Percentiles rank a stretch among this genome's conserved stretches.
Conservation (phyloP, 306 rosid genomes). For the Glycine latifolia region DNA sequence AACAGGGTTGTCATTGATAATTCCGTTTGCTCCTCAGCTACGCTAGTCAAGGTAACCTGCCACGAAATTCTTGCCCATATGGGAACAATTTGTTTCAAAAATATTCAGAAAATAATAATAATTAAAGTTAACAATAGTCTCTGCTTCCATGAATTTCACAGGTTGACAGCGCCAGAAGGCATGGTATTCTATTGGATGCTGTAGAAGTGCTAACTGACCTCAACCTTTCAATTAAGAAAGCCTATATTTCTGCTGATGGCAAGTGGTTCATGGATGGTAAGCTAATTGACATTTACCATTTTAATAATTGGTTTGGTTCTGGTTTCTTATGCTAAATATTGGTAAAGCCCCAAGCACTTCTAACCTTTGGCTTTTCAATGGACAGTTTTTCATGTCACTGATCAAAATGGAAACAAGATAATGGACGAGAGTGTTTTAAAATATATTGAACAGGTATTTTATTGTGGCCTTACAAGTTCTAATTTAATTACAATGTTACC, state of each 20-base stretch:
- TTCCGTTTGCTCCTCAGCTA: slow-evolving; percentile 78
- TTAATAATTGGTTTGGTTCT: background rate
- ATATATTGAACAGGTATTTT: slow-evolving; percentile 83
- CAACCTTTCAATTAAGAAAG: slow-evolving; percentile 83
- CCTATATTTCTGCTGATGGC: slow-evolving; percentile 93
- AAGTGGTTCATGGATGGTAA: slow-evolving; percentile 98
- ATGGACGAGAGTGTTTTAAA: slow-evolving; percentile 77
- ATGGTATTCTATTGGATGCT: slow-evolving; percentile 87
- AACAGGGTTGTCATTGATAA: slow-evolving; percentile 94
- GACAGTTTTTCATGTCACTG: slow-evolving; percentile 92
- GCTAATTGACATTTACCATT: slow-evolving; percentile 20
- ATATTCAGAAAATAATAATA: background rate
- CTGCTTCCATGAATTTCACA: slow-evolving; percentile 46
- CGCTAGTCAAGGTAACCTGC: slow-evolving; percentile 82
- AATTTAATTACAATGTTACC: background rate
- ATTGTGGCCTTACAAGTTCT: background rate
- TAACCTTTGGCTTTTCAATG: slow-evolving; percentile 35
- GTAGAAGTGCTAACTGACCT: slow-evolving; percentile 88
- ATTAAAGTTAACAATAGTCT: background rate
- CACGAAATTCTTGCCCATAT: slow-evolving; percentile 16
- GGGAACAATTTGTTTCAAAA: background rate
- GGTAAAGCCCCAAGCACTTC: background rate
- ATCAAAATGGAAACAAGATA: slow-evolving; percentile 78
- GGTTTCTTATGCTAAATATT: background rate
- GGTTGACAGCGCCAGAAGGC: slow-evolving; percentile 95